phyloP scores from a whole-genome alignment of 345 rosid genomes.

The Eucalyptus marginata region DNA sequence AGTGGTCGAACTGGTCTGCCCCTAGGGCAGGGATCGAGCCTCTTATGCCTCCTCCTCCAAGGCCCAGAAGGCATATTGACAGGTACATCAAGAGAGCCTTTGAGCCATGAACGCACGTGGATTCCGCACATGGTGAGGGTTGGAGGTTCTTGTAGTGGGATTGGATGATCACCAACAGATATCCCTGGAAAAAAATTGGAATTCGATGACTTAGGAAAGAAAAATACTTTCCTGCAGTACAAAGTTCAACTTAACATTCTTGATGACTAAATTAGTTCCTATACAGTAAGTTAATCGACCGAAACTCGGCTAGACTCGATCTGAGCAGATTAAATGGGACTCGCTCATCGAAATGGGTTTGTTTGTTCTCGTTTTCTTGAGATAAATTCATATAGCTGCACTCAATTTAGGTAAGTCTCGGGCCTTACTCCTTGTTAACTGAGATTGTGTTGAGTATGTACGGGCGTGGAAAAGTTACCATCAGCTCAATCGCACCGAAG shows the following conservation, averaged over 20 bases:
- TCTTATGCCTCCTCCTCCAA: slow-evolving; percentile 18
- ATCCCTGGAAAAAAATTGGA: not conserved
- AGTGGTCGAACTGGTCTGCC: slow-evolving; percentile 9
- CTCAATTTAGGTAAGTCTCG: not conserved
- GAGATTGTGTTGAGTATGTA: not conserved
- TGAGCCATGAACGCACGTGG: slow-evolving; percentile 4
- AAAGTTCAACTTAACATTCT: not conserved
- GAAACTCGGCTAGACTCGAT: not conserved
- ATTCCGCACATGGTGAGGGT: slow-evolving; percentile 3
- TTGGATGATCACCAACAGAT: slow-evolving; percentile 7
- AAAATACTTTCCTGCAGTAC: not conserved
- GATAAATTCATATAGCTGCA: not conserved
- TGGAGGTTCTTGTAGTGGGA: slow-evolving; percentile 7
- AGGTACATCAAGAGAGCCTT: slow-evolving; percentile 9
- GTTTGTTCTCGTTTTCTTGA: not conserved
- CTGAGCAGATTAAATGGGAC: not conserved
- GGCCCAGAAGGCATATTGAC: slow-evolving; percentile 3
- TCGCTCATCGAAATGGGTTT: not conserved
- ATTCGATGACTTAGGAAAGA: not conserved
- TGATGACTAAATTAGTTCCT: not conserved
- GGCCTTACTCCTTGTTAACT: not conserved
- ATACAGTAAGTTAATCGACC: not conserved
- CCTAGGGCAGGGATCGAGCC: slow-evolving; percentile 12
- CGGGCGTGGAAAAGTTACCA: not conserved
- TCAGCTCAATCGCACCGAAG: slow-evolving; percentile 1